Conservation (phyloP, 1,284 basidiomycete genomes). For the Ceratobasidium papillatum region DNA sequence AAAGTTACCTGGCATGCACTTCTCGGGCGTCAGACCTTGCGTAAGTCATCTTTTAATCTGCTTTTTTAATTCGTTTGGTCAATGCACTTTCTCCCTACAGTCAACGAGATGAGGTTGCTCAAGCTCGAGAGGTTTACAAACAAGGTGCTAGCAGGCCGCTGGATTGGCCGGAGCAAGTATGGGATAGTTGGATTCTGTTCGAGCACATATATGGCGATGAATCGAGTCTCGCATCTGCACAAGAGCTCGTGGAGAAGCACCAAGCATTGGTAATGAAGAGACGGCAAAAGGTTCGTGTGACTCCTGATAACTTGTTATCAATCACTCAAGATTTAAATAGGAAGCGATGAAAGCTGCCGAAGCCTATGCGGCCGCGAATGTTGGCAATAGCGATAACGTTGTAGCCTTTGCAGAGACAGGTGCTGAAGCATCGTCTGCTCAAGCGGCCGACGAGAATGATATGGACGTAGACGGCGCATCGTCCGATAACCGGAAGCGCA, state of each 20-base stretch:
- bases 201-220: conserved; percentile 84
- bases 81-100: no score
- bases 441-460: conserved; percentile 45
- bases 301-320: background rate
- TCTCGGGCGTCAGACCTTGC: conserved; percentile 71
- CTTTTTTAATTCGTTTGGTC: no score
- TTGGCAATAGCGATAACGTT: conserved; percentile 40
- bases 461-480: conserved; percentile 64
- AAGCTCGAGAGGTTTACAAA: conserved; percentile 71
- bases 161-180: conserved; percentile 93
- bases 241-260: conserved; percentile 73
- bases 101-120: conserved; percentile 64
- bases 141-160: conserved; percentile 71
- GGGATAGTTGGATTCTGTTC: conserved; percentile 87
- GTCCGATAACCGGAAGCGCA: conserved; percentile 64
- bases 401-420: conserved; percentile 48
- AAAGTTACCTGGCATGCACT: conserved; percentile 74
- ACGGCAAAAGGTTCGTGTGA: conserved; percentile 67
- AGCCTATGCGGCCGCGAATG: conserved; percentile 50
- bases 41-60: conserved; percentile 55
- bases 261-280: conserved; percentile 68
- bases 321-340: conserved; percentile 61
- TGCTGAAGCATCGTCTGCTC: background rate
- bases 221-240: conserved; percentile 71
- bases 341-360: conserved; percentile 60